These are phyloP conservation scores for Trichoderma breve DNA, from an alignment of 2,329 filamentous ascomycete genomes.

Conservation along the genomic window DNA sequence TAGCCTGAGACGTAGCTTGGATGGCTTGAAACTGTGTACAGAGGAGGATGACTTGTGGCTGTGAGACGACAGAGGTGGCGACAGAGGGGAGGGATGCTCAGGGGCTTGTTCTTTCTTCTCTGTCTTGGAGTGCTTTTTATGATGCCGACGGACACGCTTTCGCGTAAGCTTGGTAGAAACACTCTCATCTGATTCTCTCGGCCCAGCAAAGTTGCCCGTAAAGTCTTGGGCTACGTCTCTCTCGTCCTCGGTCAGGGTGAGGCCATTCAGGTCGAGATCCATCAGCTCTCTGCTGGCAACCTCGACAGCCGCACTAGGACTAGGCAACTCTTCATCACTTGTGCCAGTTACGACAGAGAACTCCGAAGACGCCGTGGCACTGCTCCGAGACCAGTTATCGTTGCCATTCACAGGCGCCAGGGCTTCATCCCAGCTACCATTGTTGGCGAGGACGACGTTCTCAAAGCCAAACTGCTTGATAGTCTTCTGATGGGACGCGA, in stretches of 20 bases:
- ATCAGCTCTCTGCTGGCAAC: slow-evolving; percentile 52
- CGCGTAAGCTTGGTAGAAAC: slow-evolving; percentile 52
- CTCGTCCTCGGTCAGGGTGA: slow-evolving; percentile 38
- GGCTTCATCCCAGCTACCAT: slow-evolving; percentile 77
- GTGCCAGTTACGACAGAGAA: slow-evolving; percentile 36
- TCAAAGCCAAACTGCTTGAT: slow-evolving; percentile 79
- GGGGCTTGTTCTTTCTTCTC: slow-evolving; percentile 26
- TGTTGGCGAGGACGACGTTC: slow-evolving; percentile 64
- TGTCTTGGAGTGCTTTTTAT: slow-evolving; percentile 37
- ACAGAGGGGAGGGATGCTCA: slow-evolving; percentile 6
- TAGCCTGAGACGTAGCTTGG: slow-evolving; percentile 27
- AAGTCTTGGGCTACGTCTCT: slow-evolving; percentile 32
- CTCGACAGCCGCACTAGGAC: slow-evolving; percentile 53
- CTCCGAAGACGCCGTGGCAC: slow-evolving; percentile 29
- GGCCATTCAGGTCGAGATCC: slow-evolving; percentile 39
- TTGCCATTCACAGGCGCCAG: slow-evolving; percentile 62
- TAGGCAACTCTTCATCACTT: slow-evolving; percentile 41
- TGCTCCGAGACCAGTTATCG: slow-evolving; percentile 40
- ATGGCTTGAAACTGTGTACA: slow-evolving; percentile 27
- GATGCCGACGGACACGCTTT: slow-evolving; percentile 37
- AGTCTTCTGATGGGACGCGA: slow-evolving; percentile 63
- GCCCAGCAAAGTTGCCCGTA: slow-evolving; percentile 36
- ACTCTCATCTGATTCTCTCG: slow-evolving; percentile 32
- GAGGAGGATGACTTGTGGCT: slow-evolving; percentile 26
- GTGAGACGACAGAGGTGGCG: slow-evolving; percentile 2